phyloP scores from a whole-genome alignment of 768 basidiomycete genomes.

The Cubamyces sp. region DNA sequence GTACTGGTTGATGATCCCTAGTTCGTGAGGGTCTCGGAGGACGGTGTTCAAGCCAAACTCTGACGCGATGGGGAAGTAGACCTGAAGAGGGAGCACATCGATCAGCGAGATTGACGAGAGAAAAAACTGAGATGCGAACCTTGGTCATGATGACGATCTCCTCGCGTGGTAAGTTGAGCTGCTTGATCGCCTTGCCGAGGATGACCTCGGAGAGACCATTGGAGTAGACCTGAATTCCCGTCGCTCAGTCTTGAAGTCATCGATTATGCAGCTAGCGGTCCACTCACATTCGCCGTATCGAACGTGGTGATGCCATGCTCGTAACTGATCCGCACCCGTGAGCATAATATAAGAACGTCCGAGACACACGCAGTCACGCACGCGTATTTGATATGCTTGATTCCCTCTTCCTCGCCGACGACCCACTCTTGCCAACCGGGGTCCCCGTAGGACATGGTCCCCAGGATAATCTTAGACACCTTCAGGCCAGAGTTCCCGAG shows the following conservation, averaged over 20 bases:
- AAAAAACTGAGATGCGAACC: conserved; percentile 26
- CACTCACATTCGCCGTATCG: conserved; percentile 37
- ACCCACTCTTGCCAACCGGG: conserved; percentile 42
- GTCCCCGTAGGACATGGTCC: conserved; percentile 39
- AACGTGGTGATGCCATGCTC: conserved; percentile 44
- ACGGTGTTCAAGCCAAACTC: conserved; percentile 1
- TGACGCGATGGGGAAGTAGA: conserved; percentile 15
- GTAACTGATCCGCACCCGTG: conserved; percentile 27
- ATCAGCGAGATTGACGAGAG: not conserved
- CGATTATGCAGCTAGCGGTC: not conserved
- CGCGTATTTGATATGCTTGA: conserved; percentile 45
- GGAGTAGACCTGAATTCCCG: conserved; percentile 36
- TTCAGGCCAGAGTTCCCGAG: conserved; percentile 37
- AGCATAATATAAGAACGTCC: not conserved
- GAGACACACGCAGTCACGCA: not conserved
- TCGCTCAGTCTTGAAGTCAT: not conserved
- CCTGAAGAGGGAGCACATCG: not conserved
- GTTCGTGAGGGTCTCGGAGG: conserved; percentile 26
- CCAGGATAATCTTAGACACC: conserved; percentile 39
- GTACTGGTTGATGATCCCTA: conserved; percentile 43
- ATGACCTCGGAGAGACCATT: conserved; percentile 46
- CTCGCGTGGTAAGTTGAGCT: conserved; percentile 49
- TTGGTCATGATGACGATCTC: conserved; percentile 57
- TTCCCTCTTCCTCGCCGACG: conserved; percentile 40
- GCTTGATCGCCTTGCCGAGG: conserved; percentile 51